Conservation (phyloP, 129 eudicot genomes). For the Flaveria linearis region DNA sequence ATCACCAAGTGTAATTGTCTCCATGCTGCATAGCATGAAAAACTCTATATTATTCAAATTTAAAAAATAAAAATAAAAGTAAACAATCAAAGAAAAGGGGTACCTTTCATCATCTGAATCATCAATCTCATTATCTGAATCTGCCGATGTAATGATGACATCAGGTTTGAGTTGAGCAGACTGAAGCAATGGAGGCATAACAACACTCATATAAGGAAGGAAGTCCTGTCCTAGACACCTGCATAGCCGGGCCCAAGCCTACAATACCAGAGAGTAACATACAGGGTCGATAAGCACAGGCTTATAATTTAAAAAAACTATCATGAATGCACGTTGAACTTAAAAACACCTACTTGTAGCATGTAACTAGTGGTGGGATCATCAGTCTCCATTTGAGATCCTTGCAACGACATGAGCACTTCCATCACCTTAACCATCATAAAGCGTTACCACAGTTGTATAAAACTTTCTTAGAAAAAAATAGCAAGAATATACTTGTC, state of each 20-base stretch:
- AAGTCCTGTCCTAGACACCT: constrained; percentile 99
- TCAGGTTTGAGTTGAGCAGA: constrained; percentile 99
- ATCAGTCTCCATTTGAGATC: constrained; percentile 94
- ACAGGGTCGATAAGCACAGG: constrained; percentile 14
- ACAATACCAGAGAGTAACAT: background rate
- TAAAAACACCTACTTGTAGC: constrained; percentile 74
- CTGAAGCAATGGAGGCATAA: constrained; percentile 97
- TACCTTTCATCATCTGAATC: constrained; percentile 99
- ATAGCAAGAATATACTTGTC: background rate
- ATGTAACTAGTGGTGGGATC: constrained; percentile 99
- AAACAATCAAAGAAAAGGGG: constrained; percentile 2
- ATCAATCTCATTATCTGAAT: constrained; percentile 87
- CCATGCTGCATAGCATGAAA: constrained; percentile 71
- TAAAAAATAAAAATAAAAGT: background rate
- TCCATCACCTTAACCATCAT: constrained; percentile 80
- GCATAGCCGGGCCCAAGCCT: constrained; percentile 99
- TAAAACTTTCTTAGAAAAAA: background rate
- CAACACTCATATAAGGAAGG: constrained; percentile 97
- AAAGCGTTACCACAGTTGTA: constrained; percentile 4
- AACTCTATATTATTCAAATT: background rate
- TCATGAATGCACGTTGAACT: constrained; percentile 8
- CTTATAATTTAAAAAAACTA: background rate
- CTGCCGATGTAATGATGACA: constrained; percentile 95
- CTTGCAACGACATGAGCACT: constrained; percentile 97
- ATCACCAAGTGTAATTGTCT: constrained; percentile 97